Evolutionary conservation across 2,329 filamentous ascomycete species (phyloP), one percentile per base, ranked within the genome.

Genomic region (Calonectria pteridis): DNA sequence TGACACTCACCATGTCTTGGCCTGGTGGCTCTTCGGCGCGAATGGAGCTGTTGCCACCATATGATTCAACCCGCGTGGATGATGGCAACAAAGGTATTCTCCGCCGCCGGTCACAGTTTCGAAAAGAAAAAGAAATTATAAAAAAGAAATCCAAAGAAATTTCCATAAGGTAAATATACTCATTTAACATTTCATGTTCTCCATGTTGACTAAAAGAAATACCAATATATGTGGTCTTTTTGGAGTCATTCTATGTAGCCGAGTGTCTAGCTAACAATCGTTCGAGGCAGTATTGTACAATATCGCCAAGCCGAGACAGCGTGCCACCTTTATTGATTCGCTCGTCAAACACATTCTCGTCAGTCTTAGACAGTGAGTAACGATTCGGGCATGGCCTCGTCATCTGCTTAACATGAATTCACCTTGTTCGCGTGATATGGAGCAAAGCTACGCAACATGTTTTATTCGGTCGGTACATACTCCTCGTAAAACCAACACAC

Each of bases 261-360:
- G 9, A 31, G 9, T 31, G 31, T 31, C 31, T 31, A 35, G 6
- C 33, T 5, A 11, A 35, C 10, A 35, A 35, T 35, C 33, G 13
- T 35, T 35, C 6, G 13, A 35, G 13, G 9, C 9, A 10, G 5
- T 10, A 35, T 35, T 5, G 33, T 5, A 11, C 9, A 35, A n/a
- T 63, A 51, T 64, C 35, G n/a, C 37, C 73, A 33, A 18, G 29
- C 29, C 40, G 55, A 49, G 59, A 59, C 50, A 51, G 58, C 18
- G 50, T 63, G 26, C 2, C 26, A 62, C 37, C 40, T 29, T 14
- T n/a, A 20, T 23, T 6, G 28, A n/a, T 55, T n/a, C 51, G 29
- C 31, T 37, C 9, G 31, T 59, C 13, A 2, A n/a, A 16, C 20
- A 13, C n/a, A 37, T 13, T 59, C 18, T 59, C 35, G n/a, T 59